Evolutionary conservation across 495 filamentous ascomycete species (phyloP).

Genomic region (Massariosphaeria phaeospora): DNA sequence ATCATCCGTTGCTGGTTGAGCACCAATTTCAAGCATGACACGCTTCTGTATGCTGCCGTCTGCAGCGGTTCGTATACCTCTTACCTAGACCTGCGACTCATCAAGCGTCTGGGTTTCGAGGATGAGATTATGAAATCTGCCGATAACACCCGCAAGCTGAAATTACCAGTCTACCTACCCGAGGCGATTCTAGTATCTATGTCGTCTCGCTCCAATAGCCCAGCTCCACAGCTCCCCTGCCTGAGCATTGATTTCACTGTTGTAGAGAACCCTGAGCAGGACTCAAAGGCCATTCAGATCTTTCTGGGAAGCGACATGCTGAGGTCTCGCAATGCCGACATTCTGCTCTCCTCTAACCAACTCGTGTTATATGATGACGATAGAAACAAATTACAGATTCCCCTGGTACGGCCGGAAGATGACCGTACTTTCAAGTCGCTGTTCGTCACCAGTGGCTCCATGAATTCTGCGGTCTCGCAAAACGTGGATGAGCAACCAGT

Average conservation of each 20-base stretch:
- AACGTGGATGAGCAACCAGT: background rate
- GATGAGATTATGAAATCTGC: constrained; percentile 59
- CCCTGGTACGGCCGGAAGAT: constrained; percentile 88
- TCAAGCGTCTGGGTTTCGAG: constrained; percentile 65
- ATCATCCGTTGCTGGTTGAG: constrained; percentile 96
- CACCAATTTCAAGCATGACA: constrained; percentile 75
- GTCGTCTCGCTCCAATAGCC: constrained; percentile 66
- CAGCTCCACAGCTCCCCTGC: constrained; percentile 71
- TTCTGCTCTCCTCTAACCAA: constrained; percentile 85
- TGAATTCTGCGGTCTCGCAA: background rate
- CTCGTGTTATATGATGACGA: constrained; percentile 83
- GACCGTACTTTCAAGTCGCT: constrained; percentile 73
- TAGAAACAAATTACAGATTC: constrained; percentile 81
- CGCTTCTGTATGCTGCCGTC: constrained; percentile 82
- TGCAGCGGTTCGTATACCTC: constrained; percentile 91
- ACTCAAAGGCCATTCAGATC: constrained; percentile 61
- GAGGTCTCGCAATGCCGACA: constrained; percentile 80
- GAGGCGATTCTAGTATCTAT: constrained; percentile 79
- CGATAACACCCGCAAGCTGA: constrained; percentile 61
- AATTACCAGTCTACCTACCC: constrained; percentile 77
- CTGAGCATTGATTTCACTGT: constrained; percentile 76
- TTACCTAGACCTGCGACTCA: constrained; percentile 63
- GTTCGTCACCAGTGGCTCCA: constrained; percentile 50
- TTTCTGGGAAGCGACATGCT: constrained; percentile 85
- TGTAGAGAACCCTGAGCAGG: constrained; percentile 47